Evolutionary conservation across 2,329 filamentous ascomycete genomes (phyloP).

Genomic region (Calonectria hawksworthii): DNA sequence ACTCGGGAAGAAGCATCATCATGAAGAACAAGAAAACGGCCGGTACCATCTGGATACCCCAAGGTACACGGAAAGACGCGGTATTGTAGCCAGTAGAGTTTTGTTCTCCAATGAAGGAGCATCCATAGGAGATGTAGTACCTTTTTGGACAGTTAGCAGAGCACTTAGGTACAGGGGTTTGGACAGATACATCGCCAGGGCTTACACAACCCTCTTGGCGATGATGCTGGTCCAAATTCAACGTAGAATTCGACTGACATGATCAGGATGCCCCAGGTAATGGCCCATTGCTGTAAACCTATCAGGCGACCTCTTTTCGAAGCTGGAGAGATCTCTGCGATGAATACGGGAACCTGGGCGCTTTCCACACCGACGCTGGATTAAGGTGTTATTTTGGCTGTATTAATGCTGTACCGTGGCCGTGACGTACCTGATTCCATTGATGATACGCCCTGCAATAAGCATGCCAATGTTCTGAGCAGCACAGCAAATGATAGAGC

Average conservation of each 20-base stretch:
- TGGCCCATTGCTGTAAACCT: slow-evolving; percentile 78
- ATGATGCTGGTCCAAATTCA: no score
- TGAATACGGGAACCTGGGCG: slow-evolving; percentile 75
- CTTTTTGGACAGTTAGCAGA: slow-evolving; percentile 59
- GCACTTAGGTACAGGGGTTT: neutral
- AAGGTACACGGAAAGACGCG: slow-evolving; percentile 74
- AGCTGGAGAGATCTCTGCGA: slow-evolving; percentile 71
- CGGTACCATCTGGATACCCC: slow-evolving; percentile 76
- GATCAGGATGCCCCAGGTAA: slow-evolving; percentile 71
- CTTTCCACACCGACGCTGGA: slow-evolving; percentile 70
- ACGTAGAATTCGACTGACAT: neutral
- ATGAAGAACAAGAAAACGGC: slow-evolving; percentile 71
- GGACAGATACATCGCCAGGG: neutral
- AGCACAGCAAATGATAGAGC: slow-evolving; percentile 61
- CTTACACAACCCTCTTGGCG: slow-evolving; percentile 46
- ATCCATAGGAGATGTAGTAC: slow-evolving; percentile 78
- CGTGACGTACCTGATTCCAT: slow-evolving; percentile 61
- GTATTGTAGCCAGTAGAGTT: slow-evolving; percentile 54
- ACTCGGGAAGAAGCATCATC: slow-evolving; percentile 72
- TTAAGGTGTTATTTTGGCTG: no score
- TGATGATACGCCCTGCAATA: slow-evolving; percentile 68
- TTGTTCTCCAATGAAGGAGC: slow-evolving; percentile 66
- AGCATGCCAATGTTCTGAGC: slow-evolving; percentile 57
- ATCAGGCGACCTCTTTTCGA: slow-evolving; percentile 73
- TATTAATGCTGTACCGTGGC: no score